These are phyloP conservation scores for Fusarium redolens DNA, from an alignment of 2,329 filamentous ascomycete species.

Conservation along the genomic window DNA sequence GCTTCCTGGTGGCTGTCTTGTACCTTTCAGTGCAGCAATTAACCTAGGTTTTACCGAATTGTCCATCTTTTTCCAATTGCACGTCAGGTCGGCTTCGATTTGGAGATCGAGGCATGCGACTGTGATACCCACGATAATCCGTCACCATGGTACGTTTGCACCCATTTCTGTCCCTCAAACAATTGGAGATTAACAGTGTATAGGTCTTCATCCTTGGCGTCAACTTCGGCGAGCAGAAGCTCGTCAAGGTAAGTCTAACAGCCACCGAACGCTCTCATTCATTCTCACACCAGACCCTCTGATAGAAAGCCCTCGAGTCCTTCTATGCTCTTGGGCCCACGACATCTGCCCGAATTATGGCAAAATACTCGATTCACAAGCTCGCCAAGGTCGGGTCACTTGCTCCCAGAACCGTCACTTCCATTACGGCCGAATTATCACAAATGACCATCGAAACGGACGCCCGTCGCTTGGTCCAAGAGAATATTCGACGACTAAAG, in stretches of 20 bases:
- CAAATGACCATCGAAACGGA: constrained; percentile 96
- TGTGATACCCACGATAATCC: constrained; percentile 32
- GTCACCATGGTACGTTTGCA: constrained; percentile 39
- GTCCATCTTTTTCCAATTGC: constrained; percentile 36
- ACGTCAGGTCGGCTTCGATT: constrained; percentile 14
- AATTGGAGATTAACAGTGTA: not conserved
- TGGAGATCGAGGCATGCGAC: constrained; percentile 39
- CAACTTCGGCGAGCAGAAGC: constrained; percentile 84
- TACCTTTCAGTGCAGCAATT: constrained; percentile 22
- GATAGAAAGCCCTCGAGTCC: constrained; percentile 77
- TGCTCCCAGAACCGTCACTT: constrained; percentile 79
- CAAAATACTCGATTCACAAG: constrained; percentile 89
- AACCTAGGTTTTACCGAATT: constrained; percentile 46
- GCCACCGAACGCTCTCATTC: not conserved
- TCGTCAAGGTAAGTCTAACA: constrained; percentile 77
- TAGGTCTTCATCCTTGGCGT: constrained; percentile 87
- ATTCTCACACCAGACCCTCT: constrained; percentile 20
- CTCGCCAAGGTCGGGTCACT: constrained; percentile 82
- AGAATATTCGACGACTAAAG: constrained; percentile 87
- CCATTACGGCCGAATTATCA: constrained; percentile 85
- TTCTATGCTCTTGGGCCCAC: constrained; percentile 88
- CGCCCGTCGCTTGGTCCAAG: constrained; percentile 77
- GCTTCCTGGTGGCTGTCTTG: not conserved
- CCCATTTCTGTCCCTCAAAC: not conserved
- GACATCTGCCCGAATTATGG: constrained; percentile 79